Evolutionary conservation across 2,329 filamentous ascomycete species (phyloP), one percentile per base, ranked within the genome.

Genomic region (Scedosporium apiospermum): DNA sequence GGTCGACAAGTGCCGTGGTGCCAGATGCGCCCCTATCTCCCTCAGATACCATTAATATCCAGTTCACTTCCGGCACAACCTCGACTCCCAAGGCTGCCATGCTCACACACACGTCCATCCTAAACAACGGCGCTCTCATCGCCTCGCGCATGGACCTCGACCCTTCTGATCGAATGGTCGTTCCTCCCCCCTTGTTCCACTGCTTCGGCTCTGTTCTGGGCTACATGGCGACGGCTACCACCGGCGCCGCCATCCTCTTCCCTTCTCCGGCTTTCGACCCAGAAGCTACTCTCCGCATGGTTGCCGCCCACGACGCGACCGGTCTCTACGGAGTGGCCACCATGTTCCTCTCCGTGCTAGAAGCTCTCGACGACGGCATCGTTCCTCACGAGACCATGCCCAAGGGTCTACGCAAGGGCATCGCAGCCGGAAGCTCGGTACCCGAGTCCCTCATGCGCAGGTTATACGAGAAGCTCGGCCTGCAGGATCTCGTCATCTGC

Each of bases 41-140:
- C 0, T 73, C 83, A 65, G 93, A 98, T 60, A 86, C 89, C 2
- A 88, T 96, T 67, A 98, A 97, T 71, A 96, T 98, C 66, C 93
- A 98, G 73, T 98, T 98, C 77, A 99, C 95, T 0, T 93, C 89
- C 0, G 95, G 93, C n/a, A 98, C 95, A 0, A 98, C 95, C 0
- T 90, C 90, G 0, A 80, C 84, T 69, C 93, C 93, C 23, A 98
- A 98, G 76, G 95, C 95, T 0, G 93, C 93, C 1, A 96, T 92
- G 77, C 82, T 99, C 38, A 88, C 85, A 0, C 93, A 98, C 75
- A 82, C 81, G 3, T 88, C 83, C n/a, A 93, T 98, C 66, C 80
- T 99, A 65, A 99, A 98, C 76, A 98, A 98, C 71, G 95, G 93
- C 38, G 81, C 83, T 30, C 85, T 92, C 62, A 96, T 98, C 67